These are phyloP conservation scores for Cutaneotrichosporon arboriforme DNA, from an alignment of 1,284 basidiomycete species.

Conservation along the genomic window DNA sequence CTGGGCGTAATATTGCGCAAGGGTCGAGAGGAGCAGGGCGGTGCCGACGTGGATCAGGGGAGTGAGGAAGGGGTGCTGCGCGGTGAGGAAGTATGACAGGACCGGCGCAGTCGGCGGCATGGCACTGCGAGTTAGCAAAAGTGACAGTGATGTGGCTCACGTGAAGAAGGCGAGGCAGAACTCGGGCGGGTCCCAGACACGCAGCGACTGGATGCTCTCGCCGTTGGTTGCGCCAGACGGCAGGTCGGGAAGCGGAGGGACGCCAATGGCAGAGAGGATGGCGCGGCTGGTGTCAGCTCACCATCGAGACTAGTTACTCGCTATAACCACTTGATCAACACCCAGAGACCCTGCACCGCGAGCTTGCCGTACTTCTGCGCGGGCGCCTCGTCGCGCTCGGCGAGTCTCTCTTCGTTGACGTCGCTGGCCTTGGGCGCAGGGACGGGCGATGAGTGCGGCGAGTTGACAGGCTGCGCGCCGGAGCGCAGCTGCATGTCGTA, in stretches of 20 bases:
- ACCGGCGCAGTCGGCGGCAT: conserved; percentile 38
- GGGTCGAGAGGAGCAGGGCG: conserved; percentile 32
- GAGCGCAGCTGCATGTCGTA: conserved; percentile 45
- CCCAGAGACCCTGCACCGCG: conserved; percentile 3
- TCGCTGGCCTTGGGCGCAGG: conserved; percentile 19
- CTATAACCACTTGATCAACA: conserved; percentile 27
- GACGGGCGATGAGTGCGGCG: conserved; percentile 38
- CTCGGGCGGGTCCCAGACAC: conserved; percentile 47
- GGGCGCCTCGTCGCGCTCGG: background rate
- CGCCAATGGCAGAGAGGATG: conserved; percentile 30
- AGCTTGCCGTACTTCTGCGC: background rate
- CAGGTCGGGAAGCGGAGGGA: conserved; percentile 3
- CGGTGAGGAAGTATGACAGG: conserved; percentile 34
- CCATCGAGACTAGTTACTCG: conserved; percentile 9
- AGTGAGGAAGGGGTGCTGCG: conserved; percentile 34
- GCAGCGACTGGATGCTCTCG: conserved; percentile 40
- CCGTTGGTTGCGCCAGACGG: conserved; percentile 1
- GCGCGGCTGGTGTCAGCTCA: conserved; percentile 20
- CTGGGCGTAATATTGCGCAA: conserved; percentile 34
- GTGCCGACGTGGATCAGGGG: conserved; percentile 32
- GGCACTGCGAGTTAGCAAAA: conserved; percentile 22
- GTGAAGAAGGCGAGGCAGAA: conserved; percentile 48
- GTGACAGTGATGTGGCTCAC: conserved; percentile 12
- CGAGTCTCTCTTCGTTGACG: background rate
- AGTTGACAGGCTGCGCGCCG: conserved; percentile 27